Conservation (phyloP, 768 basidiomycete species). For the Phaeotremella fagi region DNA sequence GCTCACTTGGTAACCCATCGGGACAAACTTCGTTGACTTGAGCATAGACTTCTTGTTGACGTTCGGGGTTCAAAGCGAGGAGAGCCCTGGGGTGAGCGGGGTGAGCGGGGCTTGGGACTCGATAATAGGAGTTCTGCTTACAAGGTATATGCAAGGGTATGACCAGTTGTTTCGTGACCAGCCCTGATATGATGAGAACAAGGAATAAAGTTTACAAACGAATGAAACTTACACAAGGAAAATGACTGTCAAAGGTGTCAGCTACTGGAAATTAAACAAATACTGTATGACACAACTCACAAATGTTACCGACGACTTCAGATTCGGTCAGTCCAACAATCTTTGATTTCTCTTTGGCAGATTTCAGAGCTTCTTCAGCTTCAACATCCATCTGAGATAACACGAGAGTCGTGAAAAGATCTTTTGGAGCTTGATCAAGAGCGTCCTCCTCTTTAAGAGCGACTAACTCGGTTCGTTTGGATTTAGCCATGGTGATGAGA, state of each 20-base stretch:
- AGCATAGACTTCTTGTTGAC: neutral
- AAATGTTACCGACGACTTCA: neutral
- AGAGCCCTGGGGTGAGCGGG: too few species aligned
- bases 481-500: neutral
- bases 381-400: neutral
- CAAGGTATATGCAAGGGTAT: neutral
- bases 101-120: too few species aligned
- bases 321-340: neutral
- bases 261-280: neutral
- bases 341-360: neutral
- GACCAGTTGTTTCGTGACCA: neutral
- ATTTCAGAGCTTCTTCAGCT: neutral
- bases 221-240: neutral
- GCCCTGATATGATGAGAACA: neutral
- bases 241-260: neutral
- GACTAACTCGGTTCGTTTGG: neutral
- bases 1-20: neutral
- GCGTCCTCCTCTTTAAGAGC: neutral
- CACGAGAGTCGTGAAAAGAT: neutral
- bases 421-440: neutral
- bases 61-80: neutral
- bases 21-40: neutral
- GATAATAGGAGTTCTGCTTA: too few species aligned
- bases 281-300: neutral
- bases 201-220: neutral